phyloP scores from a whole-genome alignment of 441 rosid genomes.

The Isatis lusitanica region DNA sequence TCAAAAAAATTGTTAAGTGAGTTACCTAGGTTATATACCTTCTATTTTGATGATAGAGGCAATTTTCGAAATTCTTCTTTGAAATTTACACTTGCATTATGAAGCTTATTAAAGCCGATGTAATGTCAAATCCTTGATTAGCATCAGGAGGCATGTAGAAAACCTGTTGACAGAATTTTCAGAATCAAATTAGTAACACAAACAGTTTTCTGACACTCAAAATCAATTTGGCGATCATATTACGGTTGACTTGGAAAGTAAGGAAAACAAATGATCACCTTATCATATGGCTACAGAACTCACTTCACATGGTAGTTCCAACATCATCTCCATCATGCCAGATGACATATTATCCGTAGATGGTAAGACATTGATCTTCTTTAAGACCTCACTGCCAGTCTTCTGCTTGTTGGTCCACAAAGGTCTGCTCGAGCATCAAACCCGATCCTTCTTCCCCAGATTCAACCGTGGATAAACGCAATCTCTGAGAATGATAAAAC shows the following conservation, averaged over 20 bases:
- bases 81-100: conserved; percentile 51
- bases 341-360: conserved; percentile 90
- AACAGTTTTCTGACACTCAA: neutral
- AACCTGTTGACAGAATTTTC: conserved; percentile 51
- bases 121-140: conserved; percentile 96
- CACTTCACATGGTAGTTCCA: conserved; percentile 74
- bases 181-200: conserved; percentile 20
- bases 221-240: neutral
- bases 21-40: conserved; percentile 45
- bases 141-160: conserved; percentile 97
- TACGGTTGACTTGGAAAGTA: no score
- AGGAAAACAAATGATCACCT: conserved; percentile 48
- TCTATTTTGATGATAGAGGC: conserved; percentile 55
- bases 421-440: conserved; percentile 60
- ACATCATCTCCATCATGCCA: conserved; percentile 85
- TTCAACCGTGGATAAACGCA: conserved; percentile 45
- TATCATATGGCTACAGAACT: conserved; percentile 84
- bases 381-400: conserved; percentile 49
- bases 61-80: conserved; percentile 40
- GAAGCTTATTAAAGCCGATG: conserved; percentile 81
- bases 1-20: neutral
- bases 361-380: conserved; percentile 75
- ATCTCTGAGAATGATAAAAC: conserved; percentile 70
- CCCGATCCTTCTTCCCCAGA: neutral
- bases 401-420: conserved; percentile 64